Evolutionary conservation across 768 basidiomycete species (phyloP).

Genomic region (Daedalea quercina): DNA sequence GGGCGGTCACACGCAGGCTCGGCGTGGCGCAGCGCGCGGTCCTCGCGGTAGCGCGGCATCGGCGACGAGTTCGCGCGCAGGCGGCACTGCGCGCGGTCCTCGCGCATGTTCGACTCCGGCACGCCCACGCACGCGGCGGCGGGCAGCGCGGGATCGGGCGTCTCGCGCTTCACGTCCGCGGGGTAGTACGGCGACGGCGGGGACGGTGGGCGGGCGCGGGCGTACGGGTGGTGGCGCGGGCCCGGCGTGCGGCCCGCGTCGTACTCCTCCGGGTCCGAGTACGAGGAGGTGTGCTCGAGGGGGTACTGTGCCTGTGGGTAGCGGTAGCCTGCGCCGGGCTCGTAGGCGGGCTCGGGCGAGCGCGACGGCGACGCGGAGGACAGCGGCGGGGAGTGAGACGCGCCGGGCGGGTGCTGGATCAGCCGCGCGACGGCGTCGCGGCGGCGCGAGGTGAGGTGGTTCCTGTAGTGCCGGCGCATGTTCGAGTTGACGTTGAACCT

Average conservation of each 20-base stretch:
- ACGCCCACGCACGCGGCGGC: too few species aligned
- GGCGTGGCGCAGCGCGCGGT: neutral
- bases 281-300: neutral
- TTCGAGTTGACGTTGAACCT: conserved; percentile 83
- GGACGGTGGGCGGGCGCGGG: neutral
- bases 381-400: neutral
- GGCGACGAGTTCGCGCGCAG: conserved; percentile 7
- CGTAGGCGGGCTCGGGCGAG: neutral
- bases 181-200: neutral
- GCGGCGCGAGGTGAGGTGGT: conserved; percentile 35
- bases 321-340: neutral
- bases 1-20: conserved; percentile 3
- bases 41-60: conserved; percentile 6
- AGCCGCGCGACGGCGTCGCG: conserved; percentile 9
- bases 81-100: neutral
- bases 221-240: neutral
- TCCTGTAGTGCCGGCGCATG: conserved; percentile 75
- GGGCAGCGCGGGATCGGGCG: neutral
- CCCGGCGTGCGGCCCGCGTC: neutral
- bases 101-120: neutral
- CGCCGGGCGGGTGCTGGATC: conserved; percentile 2
- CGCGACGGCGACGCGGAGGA: conserved; percentile 1
- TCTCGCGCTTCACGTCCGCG: neutral
- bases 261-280: neutral
- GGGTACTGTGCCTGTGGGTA: neutral